Base-by-base conservation (phyloP, 768 basidiomycete genomes). In the Panus rudis region DNA sequence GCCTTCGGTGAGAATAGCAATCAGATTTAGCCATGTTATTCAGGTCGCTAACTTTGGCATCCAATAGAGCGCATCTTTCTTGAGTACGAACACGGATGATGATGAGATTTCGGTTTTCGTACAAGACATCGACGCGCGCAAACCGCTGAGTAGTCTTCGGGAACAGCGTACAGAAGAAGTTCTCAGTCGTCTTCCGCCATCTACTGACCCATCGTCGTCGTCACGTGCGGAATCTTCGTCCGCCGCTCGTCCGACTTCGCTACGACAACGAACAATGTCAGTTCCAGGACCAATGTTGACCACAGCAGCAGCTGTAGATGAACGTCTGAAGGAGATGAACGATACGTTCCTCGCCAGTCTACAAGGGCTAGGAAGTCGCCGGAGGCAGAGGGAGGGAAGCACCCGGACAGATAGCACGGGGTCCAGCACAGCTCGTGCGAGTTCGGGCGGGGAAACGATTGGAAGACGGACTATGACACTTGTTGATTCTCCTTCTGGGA, bases 101-200 rank as follows among this genome's bases (percentile, higher is more conserved):
- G 84, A 86, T 50, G 86, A 87, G 39, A 78, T 89, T 22, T 85
- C 84, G 4, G 67, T 73, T 11, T 89, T 88, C 52, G 81, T 89
- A 31, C 79, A 82, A 54, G 81, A 87, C 37, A 85, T 86, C 39
- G 85, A 85, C 52, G 65, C 74, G 20, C 71, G 82, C 20, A 80
- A 78, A 53, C 84, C 85, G 3, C 65, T 89, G 6, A 43, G 39
- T 19, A 40, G 53, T 22, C 37, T 47, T 27, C 51, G 52, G 48
- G 60, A 49, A 31, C 51, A 41, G n/a, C 19, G 11, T 5, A 34
- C 33, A 14, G 42, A 28, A 40, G 48, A 49, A 42, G 37, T 38
- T 24, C 22, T 38, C 35, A 23, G 10, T 27, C 30, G 25, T 32
- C 16, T 27, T 32, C 41, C 26, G 33, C 33, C 21, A 20, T 26